These are phyloP conservation scores for Nematodospora valgi DNA, from an alignment of 805 yeast genomes.

Conservation along the genomic window DNA sequence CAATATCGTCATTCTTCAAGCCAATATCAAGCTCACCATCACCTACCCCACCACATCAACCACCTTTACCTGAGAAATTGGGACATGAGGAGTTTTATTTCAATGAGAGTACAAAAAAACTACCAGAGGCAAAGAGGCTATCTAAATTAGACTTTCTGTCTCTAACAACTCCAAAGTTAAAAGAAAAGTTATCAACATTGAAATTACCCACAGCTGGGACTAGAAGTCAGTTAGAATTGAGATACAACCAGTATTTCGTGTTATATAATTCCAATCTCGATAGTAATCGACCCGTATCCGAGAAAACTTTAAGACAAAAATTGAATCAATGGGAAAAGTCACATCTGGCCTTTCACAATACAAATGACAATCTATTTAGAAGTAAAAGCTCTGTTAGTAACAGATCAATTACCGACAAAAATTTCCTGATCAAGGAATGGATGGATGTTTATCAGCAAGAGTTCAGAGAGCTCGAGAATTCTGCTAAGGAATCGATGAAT, in stretches of 20 bases:
- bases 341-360: slow-evolving; percentile 32
- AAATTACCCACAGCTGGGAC: slow-evolving; percentile 63
- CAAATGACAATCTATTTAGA: slow-evolving; percentile 22
- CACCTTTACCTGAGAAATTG: slow-evolving; percentile 4
- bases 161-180: slow-evolving; percentile 55
- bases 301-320: slow-evolving; percentile 50
- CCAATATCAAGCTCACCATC: background rate
- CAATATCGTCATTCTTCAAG: slow-evolving; percentile 32
- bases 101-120: slow-evolving; percentile 26
- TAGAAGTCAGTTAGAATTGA: slow-evolving; percentile 56
- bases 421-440: slow-evolving; percentile 47
- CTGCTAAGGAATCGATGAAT: slow-evolving; percentile 30
- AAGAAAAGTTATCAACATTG: slow-evolving; percentile 52
- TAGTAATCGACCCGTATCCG: slow-evolving; percentile 59
- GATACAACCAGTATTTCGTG: slow-evolving; percentile 75
- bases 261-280: slow-evolving; percentile 82
- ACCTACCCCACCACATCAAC: background rate
- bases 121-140: slow-evolving; percentile 35
- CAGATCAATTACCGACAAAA: slow-evolving; percentile 41
- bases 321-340: slow-evolving; percentile 66
- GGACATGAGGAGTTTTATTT: slow-evolving; percentile 29
- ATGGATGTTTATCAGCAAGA: slow-evolving; percentile 34
- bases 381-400: slow-evolving; percentile 17
- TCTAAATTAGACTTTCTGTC: slow-evolving; percentile 66
- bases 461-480: slow-evolving; percentile 33